phyloP scores from a whole-genome alignment of 306 rosid genomes.

The Abrus pulchellus region DNA sequence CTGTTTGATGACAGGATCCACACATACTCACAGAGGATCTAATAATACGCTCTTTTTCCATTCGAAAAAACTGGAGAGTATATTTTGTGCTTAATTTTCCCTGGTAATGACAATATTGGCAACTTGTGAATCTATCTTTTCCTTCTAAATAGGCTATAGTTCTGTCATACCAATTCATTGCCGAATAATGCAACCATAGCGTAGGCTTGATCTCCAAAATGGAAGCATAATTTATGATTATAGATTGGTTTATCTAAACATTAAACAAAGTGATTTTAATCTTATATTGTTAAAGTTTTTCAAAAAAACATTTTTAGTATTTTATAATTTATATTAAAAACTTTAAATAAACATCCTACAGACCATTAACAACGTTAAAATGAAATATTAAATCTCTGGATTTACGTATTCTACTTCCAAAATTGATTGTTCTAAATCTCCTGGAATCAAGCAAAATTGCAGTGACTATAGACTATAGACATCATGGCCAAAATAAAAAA shows the following conservation, averaged over 20 bases:
- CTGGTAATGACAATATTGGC: conserved; percentile 31
- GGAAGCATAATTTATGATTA: too few species aligned
- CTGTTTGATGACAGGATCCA: conserved; percentile 11
- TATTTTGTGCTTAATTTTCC: conserved; percentile 39
- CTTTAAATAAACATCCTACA: too few species aligned
- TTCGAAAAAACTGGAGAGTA: conserved; percentile 40
- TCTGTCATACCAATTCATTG: neutral
- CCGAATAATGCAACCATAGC: conserved; percentile 13
- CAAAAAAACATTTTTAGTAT: too few species aligned
- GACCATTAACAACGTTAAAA: too few species aligned
- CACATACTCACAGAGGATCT: neutral
- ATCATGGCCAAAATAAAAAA: neutral
- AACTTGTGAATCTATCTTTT: conserved; percentile 44
- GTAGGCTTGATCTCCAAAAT: neutral
- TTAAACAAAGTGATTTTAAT: too few species aligned
- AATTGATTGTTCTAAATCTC: conserved; percentile 13
- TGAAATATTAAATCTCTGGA: neutral
- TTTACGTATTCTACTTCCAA: conserved; percentile 7
- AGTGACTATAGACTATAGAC: neutral
- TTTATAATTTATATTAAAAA: too few species aligned
- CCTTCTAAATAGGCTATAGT: neutral
- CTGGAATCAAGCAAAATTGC: conserved; percentile 38
- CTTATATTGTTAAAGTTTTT: too few species aligned
- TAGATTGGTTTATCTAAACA: too few species aligned
- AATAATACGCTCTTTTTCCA: conserved; percentile 47